phyloP scores from a whole-genome alignment of 1,139 yeast species.

The Hemisphaericaspora xylanilytica region DNA sequence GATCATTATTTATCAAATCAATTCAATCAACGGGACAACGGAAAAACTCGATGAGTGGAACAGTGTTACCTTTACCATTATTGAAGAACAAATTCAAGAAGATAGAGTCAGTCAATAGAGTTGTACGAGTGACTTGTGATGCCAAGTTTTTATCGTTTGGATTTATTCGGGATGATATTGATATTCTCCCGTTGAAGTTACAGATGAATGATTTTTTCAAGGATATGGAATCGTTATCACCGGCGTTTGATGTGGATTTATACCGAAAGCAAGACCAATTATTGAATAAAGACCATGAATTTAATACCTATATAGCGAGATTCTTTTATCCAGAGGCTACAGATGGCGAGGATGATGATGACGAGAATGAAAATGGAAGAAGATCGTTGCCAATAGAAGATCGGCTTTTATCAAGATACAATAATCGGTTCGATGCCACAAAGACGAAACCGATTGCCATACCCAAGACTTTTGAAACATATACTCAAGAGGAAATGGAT shows the following conservation, averaged over 20 bases:
- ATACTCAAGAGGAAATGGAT: constrained; percentile 11
- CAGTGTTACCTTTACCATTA: constrained; percentile 25
- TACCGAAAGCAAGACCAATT: constrained; percentile 38
- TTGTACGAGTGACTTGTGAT: constrained; percentile 64
- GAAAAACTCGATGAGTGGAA: constrained; percentile 27
- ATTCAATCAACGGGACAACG: constrained; percentile 21
- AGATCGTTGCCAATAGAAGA: constrained; percentile 14
- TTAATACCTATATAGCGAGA: constrained; percentile 25
- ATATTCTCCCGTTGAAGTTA: constrained; percentile 49
- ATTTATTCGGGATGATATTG: constrained; percentile 63
- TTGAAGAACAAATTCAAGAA: constrained; percentile 51
- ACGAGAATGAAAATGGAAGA: constrained; percentile 12
- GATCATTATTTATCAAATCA: constrained; percentile 52
- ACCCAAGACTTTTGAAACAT: constrained; percentile 19
- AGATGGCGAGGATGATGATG: constrained; percentile 18
- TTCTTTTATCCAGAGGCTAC: constrained; percentile 24
- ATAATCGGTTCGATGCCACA: constrained; percentile 17
- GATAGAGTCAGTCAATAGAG: constrained; percentile 51
- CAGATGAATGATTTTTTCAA: constrained; percentile 40
- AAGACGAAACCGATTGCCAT: constrained; percentile 17
- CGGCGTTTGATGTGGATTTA: constrained; percentile 26
- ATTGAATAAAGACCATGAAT: constrained; percentile 20
- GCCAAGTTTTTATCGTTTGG: constrained; percentile 66
- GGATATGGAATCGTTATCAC: constrained; percentile 54
- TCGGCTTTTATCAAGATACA: constrained; percentile 16